Base-by-base conservation (phyloP, 768 basidiomycete genomes). In the Lentinula detonsa region DNA sequence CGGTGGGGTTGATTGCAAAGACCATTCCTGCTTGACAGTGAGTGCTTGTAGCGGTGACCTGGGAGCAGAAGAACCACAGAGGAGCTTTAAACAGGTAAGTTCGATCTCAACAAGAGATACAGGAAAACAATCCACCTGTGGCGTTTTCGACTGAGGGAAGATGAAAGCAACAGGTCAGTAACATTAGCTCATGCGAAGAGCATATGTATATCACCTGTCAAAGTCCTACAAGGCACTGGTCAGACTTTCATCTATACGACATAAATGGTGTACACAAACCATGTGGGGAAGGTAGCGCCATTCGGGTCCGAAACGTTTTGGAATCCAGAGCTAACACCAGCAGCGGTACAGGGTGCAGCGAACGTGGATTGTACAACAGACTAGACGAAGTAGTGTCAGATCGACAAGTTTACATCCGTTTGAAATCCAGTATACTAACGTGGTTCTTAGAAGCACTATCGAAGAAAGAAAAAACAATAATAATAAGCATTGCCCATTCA, bases 331-430 rank as follows among this genome's bases (percentile, higher is more conserved):
- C 82, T 75, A 50, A 79, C 68, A 43, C 81, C 82, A 23, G 63
- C 64, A 6, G 70, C 64, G 16, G 75, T 64, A 69, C 86, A 88
- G 23, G 86, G 86, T 51, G 61, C 65, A 42, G 78, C 73, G 64
- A 88, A 87, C 43, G 81, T 80, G 9, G 84, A 86, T 69, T 86
- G 83, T 5, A 85, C 85, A 51, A 83, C 81, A 18, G 83, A 78
- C 81, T 85, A 65, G 46, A 33, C 34, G 23, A 28, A 45, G 53
- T 40, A 5, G 13, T 11, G 23, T 49, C 16, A 8, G 16, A 10
- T 23, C 42, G 31, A 28, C 3, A 45, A 31, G 7, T n/a, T 28
- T 51, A 37, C 28, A 61, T 60, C 48, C 37, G 31, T 28, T 45
- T 28, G 13, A 50, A n/a, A 28, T 23, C 42, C 42, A 49, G 7